These are phyloP conservation scores for Elaeis oleifera DNA, from an alignment of 202 grass and related monocot genomes.

Conservation along the genomic window DNA sequence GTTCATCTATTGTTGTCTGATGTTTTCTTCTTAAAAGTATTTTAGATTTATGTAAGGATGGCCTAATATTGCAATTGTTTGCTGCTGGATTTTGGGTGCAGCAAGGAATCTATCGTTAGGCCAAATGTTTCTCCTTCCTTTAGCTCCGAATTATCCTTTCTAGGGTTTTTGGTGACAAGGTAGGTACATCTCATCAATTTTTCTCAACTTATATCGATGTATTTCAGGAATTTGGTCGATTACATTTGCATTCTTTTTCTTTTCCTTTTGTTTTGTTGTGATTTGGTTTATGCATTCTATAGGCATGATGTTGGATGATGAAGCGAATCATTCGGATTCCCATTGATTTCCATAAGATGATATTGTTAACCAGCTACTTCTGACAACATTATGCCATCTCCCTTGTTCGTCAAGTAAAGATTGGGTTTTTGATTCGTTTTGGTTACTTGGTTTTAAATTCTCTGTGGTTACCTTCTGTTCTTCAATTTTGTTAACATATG, in stretches of 20 bases:
- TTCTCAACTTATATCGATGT: too few species aligned
- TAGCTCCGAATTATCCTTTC: constrained; percentile 40
- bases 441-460: too few species aligned
- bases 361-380: constrained; percentile 53
- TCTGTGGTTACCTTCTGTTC: too few species aligned
- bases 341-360: constrained; percentile 42
- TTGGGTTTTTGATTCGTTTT: neutral
- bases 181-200: neutral
- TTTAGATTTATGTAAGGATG: neutral
- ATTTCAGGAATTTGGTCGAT: too few species aligned
- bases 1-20: too few species aligned
- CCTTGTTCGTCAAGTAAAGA: too few species aligned
- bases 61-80: constrained; percentile 59
- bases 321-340: constrained; percentile 42
- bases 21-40: too few species aligned
- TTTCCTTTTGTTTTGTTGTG: neutral
- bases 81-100: constrained; percentile 25
- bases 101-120: constrained; percentile 54
- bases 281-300: too few species aligned
- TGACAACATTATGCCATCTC: constrained; percentile 20
- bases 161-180: constrained; percentile 53
- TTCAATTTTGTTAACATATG: too few species aligned
- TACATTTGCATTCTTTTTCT: neutral
- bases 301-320: constrained; percentile 20
- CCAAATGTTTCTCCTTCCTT: constrained; percentile 48